Conservation (phyloP, 108 stramenopile genomes). For the Cyclotella sp. region DNA sequence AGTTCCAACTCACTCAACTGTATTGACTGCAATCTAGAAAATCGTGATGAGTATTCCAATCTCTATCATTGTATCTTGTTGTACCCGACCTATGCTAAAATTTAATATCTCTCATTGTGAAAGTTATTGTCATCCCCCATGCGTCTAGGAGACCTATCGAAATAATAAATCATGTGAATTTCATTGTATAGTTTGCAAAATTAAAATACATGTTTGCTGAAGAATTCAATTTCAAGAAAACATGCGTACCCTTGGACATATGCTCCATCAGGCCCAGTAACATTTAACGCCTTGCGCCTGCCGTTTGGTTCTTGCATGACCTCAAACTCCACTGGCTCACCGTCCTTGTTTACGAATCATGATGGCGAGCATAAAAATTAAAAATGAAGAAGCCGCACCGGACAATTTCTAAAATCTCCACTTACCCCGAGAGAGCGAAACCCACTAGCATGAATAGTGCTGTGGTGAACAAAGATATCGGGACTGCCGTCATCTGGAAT, state of each 20-base stretch:
- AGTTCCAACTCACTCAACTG: too few species aligned
- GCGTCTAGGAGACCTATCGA: constrained; percentile 5
- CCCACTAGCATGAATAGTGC: constrained; percentile 51
- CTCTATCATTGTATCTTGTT: neutral
- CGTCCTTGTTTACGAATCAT: constrained; percentile 31
- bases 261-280: constrained; percentile 64
- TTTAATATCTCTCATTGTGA: neutral
- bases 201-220: too few species aligned
- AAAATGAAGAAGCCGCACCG: neutral
- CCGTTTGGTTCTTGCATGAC: constrained; percentile 57
- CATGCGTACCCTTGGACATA: constrained; percentile 57
- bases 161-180: neutral
- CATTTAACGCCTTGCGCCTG: constrained; percentile 51
- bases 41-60: neutral
- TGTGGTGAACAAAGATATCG: constrained; percentile 63
- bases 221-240: neutral
- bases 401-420: neutral
- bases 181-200: too few species aligned
- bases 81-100: neutral
- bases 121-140: neutral
- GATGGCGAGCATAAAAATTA: neutral
- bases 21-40: too few species aligned
- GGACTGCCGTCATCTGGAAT: constrained; percentile 58
- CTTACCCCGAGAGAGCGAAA: constrained; percentile 63
- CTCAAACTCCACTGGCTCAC: constrained; percentile 68